Evolutionary conservation across 305 asterid species (phyloP).

Genomic region (Coffea humblotiana): DNA sequence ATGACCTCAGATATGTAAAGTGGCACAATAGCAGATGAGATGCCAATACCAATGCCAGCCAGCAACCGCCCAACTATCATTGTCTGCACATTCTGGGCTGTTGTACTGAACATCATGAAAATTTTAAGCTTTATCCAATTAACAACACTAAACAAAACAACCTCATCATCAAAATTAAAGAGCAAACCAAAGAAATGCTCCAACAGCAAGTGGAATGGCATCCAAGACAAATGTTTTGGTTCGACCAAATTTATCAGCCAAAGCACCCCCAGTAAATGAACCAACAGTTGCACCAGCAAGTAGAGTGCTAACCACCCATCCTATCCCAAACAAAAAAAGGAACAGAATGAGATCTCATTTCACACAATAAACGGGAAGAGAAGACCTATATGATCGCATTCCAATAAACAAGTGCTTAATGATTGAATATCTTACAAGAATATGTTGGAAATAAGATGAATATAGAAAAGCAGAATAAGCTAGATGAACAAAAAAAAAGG

Average conservation of each 20-base stretch:
- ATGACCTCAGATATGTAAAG: slow-evolving; percentile 97
- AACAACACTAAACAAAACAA: slow-evolving; percentile 15
- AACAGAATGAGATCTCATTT: slow-evolving; percentile 8
- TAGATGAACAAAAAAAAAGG: neutral
- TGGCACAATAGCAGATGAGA: slow-evolving; percentile 95
- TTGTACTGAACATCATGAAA: slow-evolving; percentile 52
- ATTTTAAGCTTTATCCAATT: slow-evolving; percentile 8
- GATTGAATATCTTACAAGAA: neutral
- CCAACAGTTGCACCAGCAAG: slow-evolving; percentile 98
- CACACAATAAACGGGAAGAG: neutral
- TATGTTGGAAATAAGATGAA: neutral
- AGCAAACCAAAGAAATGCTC: slow-evolving; percentile 86
- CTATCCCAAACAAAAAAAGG: slow-evolving; percentile 32
- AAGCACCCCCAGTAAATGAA: slow-evolving; percentile 92
- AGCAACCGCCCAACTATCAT: slow-evolving; percentile 93
- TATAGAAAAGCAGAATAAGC: neutral
- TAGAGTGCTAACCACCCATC: slow-evolving; percentile 93
- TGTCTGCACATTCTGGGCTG: slow-evolving; percentile 70
- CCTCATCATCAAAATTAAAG: slow-evolving; percentile 16
- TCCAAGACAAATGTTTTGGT: slow-evolving; percentile 85
- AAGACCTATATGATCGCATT: neutral
- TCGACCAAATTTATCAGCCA: slow-evolving; percentile 94
- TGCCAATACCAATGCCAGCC: slow-evolving; percentile 89
- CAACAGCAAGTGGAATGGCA: slow-evolving; percentile 85
- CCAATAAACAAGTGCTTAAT: neutral